Percentiles rank a stretch among this genome's conserved stretches.
phyloP scores from a whole-genome alignment of 1,284 basidiomycete genomes.

The Waitea zeae region DNA sequence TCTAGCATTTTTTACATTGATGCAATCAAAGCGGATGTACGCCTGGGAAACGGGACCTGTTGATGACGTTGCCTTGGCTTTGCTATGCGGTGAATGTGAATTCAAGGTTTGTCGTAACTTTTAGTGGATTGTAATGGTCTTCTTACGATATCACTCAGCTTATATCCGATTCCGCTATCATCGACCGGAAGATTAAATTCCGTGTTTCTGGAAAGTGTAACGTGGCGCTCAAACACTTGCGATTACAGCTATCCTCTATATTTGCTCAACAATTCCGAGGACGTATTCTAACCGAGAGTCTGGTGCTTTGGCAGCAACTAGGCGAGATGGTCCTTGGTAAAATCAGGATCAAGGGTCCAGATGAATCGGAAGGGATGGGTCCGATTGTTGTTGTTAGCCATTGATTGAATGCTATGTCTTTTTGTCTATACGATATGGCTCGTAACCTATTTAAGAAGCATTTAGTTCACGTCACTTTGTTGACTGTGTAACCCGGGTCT shows the following conservation, averaged over 20 bases:
- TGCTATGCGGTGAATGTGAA: constrained; percentile 87
- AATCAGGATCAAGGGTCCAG: too few species aligned
- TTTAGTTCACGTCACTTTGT: too few species aligned
- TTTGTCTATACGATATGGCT: too few species aligned
- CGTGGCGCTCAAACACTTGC: constrained; percentile 69
- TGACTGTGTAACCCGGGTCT: too few species aligned
- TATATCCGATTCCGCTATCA: constrained; percentile 48
- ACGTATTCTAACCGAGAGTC: constrained; percentile 38
- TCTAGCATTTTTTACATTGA: constrained; percentile 80
- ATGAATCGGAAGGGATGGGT: too few species aligned
- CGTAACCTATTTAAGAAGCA: too few species aligned
- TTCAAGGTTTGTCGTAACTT: constrained; percentile 52
- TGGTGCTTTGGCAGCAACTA: constrained; percentile 55
- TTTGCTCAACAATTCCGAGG: constrained; percentile 53
- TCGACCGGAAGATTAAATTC: constrained; percentile 81
- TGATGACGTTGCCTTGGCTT: constrained; percentile 67
- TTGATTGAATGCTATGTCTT: too few species aligned
- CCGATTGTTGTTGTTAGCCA: too few species aligned
- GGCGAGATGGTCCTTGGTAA: constrained; percentile 44
- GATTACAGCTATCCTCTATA: constrained; percentile 44
- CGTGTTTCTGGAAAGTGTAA: constrained; percentile 53
- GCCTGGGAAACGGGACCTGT: constrained; percentile 94
- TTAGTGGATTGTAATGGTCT: too few species aligned
- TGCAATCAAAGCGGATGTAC: constrained; percentile 87
- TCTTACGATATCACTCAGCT: constrained; percentile 41